Base-by-base conservation (phyloP, 768 basidiomycete species). In the Pholiota conissans region DNA sequence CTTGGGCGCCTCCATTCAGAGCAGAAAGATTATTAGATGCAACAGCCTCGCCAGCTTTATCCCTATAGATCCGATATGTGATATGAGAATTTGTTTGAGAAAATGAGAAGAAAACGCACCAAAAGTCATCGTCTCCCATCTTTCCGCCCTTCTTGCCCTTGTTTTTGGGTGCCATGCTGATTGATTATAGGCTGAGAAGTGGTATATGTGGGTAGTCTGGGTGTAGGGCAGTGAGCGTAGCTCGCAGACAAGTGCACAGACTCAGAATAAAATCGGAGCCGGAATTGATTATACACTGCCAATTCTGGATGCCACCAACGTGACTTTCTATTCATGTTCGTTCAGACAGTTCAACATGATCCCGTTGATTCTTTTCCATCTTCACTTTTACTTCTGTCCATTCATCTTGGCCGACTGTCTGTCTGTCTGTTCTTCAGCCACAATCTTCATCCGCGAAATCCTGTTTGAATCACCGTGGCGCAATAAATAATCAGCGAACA, bases 111-210 rank as follows among this genome's bases (percentile, higher is more conserved):
- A 52, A 35, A 40, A 57, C 76, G 59, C 60, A 92, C 93, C 93
- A 96, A 75, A 82, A 90, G 65, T 93, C 91, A 61, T 95, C 93
- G 63, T 89, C 86, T 42, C 77, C 78, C 65, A 85, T 89, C 76
- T 94, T 94, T 24, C 53, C 53, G 28, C 81, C 85, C 67, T 94
- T 95, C 79, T 95, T 96, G 62, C 89, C 93, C 69, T 93, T 93
- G 69, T 78, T 81, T 71, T 83, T 84, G 28, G 81, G 82, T 45
- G 82, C 65, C 82, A 84, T 84, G 42, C 47, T 61, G 20, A n/a
- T 40, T 48, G 32, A 46, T 52, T 52, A 49, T 27, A 39, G 20
- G 34, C 24, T 34, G 48, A 35, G 35, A 42, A 24, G 48, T 52
- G 35, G 7, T 18, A 28, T 50, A 42, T 47, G 26, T 49, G 40